A percentile compares a stretch with the other conserved stretches of the same genome.
These are phyloP conservation scores for Tuctoria greenei DNA, from an alignment of 176 grass and related monocot species.

Conservation along the genomic window DNA sequence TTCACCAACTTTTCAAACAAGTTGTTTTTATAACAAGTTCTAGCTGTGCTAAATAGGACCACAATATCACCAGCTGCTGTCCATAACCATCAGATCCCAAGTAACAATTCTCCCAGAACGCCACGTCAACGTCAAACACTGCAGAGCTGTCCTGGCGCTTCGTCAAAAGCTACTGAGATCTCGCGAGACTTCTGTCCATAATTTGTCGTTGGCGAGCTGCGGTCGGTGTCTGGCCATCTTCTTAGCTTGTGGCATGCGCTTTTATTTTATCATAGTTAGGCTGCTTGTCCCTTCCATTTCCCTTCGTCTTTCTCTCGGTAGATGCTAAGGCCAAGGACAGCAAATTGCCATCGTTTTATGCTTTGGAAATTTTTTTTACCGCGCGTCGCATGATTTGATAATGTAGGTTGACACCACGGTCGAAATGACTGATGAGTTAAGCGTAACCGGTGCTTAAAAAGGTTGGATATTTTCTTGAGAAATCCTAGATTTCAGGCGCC, in stretches of 20 bases:
- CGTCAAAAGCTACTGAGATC: slow-evolving; percentile 32
- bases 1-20: no score
- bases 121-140: slow-evolving; percentile 5
- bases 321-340: slow-evolving; percentile 14
- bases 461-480: not conserved
- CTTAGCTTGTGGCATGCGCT: slow-evolving; percentile 8
- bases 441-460: slow-evolving; percentile 26
- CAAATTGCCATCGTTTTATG: not conserved
- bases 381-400: not conserved
- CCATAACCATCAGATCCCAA: not conserved
- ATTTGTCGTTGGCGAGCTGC: not conserved
- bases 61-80: not conserved
- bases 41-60: no score
- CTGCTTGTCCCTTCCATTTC: slow-evolving; percentile 31
- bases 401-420: slow-evolving; percentile 10
- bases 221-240: not conserved
- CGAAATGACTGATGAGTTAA: slow-evolving; percentile 13
- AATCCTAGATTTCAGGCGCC: no score
- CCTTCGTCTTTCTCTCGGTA: not conserved
- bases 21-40: no score
- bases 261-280: slow-evolving; percentile 2
- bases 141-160: not conserved
- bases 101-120: not conserved
- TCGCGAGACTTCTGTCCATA: not conserved
- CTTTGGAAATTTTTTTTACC: not conserved